These are phyloP conservation scores for Trametes pubescens DNA, from an alignment of 1,284 basidiomycete genomes.

Conservation along the genomic window DNA sequence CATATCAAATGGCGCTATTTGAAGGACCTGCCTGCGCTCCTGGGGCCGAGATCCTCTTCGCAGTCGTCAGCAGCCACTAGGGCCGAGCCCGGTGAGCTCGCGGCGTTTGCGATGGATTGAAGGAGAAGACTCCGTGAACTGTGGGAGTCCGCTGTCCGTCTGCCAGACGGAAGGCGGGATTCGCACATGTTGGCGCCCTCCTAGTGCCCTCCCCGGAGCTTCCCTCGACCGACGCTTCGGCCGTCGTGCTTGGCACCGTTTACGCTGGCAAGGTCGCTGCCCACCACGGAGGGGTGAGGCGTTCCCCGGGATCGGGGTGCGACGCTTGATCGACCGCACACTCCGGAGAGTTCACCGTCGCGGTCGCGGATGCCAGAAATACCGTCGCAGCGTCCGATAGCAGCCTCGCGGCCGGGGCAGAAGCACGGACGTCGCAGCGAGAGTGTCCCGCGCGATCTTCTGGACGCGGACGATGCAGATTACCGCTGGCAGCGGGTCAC, in stretches of 20 bases:
- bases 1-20: neutral
- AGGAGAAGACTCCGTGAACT: neutral
- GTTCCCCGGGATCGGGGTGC: neutral
- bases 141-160: neutral
- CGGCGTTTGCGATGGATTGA: neutral
- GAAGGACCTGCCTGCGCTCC: neutral
- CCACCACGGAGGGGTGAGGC: neutral
- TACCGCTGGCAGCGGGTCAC: slow-evolving; percentile 30
- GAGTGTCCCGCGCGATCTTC: slow-evolving; percentile 11
- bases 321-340: neutral
- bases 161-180: neutral
- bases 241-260: neutral
- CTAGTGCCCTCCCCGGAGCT: neutral
- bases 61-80: neutral
- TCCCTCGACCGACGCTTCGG: neutral
- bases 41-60: neutral
- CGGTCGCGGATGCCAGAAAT: slow-evolving; percentile 10
- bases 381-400: slow-evolving; percentile 13
- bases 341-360: slow-evolving; percentile 8
- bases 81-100: neutral
- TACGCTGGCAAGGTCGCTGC: neutral
- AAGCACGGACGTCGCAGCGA: slow-evolving; percentile 7
- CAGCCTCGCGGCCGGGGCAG: slow-evolving; percentile 19
- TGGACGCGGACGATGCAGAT: slow-evolving; percentile 17
- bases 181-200: neutral